Conservation (phyloP, 169 alveolate genomes). For the Cryptosporidium ubiquitum region DNA sequence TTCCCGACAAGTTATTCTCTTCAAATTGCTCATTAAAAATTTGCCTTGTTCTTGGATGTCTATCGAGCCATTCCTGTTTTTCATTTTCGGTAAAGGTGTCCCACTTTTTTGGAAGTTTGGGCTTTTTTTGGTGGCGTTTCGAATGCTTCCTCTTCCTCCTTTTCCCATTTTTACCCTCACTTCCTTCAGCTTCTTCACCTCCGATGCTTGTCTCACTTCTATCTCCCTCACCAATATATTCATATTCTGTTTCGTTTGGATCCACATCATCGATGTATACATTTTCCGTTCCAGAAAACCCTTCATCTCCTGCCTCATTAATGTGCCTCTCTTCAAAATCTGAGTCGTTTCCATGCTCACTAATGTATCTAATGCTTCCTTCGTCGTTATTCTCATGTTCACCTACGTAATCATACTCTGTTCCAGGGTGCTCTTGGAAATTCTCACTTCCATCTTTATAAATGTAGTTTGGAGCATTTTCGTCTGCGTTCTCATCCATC, state of each 20-base stretch:
- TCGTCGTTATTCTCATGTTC: not conserved
- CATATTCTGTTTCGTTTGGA: conserved; percentile 1
- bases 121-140: not conserved
- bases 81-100: conserved; percentile 28
- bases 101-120: conserved; percentile 31
- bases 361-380: not conserved
- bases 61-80: conserved; percentile 28
- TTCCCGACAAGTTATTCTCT: not conserved
- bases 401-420: not conserved
- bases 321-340: conserved; percentile 6
- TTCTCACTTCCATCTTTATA: not conserved
- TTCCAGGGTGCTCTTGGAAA: not conserved
- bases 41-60: not conserved
- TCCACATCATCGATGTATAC: conserved; percentile 4
- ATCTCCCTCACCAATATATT: conserved; percentile 23
- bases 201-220: not conserved
- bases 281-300: not conserved
- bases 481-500: conserved; percentile 11
- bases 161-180: not conserved
- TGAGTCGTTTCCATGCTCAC: conserved; percentile 2
- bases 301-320: not conserved
- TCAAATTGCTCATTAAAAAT: not conserved
- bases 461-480: not conserved
- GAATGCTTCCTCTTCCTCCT: not conserved
- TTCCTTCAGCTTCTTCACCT: not conserved